Base-by-base conservation (phyloP, 108 stramenopile species). In the Seminavis robusta region DNA sequence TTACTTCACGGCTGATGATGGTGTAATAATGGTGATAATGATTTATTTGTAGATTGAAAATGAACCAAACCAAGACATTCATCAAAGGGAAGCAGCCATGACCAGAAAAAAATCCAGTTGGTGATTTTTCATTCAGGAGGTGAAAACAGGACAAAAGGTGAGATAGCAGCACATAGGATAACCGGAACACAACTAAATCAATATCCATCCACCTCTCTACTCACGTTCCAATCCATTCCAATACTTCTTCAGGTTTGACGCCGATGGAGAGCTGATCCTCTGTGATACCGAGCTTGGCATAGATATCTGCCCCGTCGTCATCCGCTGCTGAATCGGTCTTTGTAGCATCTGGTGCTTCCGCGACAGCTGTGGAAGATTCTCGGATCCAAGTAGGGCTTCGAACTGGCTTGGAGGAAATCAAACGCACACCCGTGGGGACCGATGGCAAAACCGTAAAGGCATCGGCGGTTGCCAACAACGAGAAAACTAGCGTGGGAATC, bases 201-300 rank as follows among this genome's bases (percentile, higher is more conserved):
- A n/a, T 5, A 33, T 52, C 26, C 6, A 4, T 6, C 29, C 28
- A 46, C 5, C 46, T 24, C 3, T 5, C 11, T 16, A 85, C 86
- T 88, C 53, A 86, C 82, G 80, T 92, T 65, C 90, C 90, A 52
- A 88, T 49, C 67, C 71, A 86, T 39, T 86, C 46, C 51, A 88
- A 56, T 31, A 92, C 79, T 39, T 86, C 83, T 4, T 59, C 65
- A 10, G 83, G 48, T 61, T 90, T 72, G 41, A 90, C 68, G 8
- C 89, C 89, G 20, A 86, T 37, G 0, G 85, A 85, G 56, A 90
- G 71, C 42, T 80, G 40, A n/a, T 84, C 76, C 67, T 79, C 43
- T 62, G 59, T 52, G 38, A 79, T 36, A 63, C 79, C 63, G 45
- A 79, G 64, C 27, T 31, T 52, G 33, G 48, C 78, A 40, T 69